Percentiles rank a stretch among this genome's conserved stretches.
Evolutionary conservation across 2,329 filamentous ascomycete species (phyloP).

Genomic region (Paraphoma sp.): DNA sequence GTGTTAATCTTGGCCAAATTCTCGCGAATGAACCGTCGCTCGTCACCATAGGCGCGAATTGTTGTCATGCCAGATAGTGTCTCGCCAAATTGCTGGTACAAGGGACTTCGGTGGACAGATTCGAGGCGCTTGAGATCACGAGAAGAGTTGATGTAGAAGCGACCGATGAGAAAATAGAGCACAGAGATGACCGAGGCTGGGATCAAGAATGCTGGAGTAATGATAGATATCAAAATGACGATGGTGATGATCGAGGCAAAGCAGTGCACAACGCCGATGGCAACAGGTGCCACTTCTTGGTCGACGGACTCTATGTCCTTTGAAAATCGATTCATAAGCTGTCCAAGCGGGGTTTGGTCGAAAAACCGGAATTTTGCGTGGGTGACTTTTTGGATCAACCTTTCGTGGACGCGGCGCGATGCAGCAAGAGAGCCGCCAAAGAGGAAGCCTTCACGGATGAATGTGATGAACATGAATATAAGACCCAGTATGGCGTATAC

Average conservation of each 20-base stretch:
- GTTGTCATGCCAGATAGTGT: slow-evolving; percentile 94
- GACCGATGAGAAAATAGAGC: slow-evolving; percentile 82
- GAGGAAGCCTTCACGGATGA: slow-evolving; percentile 83
- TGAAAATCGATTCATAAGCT: slow-evolving; percentile 98
- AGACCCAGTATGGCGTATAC: slow-evolving; percentile 83
- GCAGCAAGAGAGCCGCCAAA: slow-evolving; percentile 92
- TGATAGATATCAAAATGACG: slow-evolving; percentile 81
- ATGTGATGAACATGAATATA: slow-evolving; percentile 78
- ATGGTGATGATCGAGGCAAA: slow-evolving; percentile 79
- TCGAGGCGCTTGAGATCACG: slow-evolving; percentile 94
- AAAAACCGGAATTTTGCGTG: slow-evolving; percentile 98
- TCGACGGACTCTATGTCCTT: slow-evolving; percentile 96
- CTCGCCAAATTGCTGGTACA: slow-evolving; percentile 98
- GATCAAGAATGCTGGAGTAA: slow-evolving; percentile 90
- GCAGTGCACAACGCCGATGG: slow-evolving; percentile 76
- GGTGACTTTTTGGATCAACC: slow-evolving; percentile 78
- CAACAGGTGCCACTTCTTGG: slow-evolving; percentile 92
- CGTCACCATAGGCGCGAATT: slow-evolving; percentile 94
- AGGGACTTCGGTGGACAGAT: slow-evolving; percentile 88
- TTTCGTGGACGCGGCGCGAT: slow-evolving; percentile 81
- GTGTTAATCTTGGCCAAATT: slow-evolving; percentile 88
- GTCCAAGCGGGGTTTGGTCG: slow-evolving; percentile 91
- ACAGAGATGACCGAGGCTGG: slow-evolving; percentile 84
- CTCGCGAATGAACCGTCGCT: slow-evolving; percentile 90
- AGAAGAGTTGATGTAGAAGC: slow-evolving; percentile 91